Evolutionary conservation across 23 red algal species (phyloP), one percentile per base, ranked within the genome.

Genomic region (Gracilaria vermiculophylla): DNA sequence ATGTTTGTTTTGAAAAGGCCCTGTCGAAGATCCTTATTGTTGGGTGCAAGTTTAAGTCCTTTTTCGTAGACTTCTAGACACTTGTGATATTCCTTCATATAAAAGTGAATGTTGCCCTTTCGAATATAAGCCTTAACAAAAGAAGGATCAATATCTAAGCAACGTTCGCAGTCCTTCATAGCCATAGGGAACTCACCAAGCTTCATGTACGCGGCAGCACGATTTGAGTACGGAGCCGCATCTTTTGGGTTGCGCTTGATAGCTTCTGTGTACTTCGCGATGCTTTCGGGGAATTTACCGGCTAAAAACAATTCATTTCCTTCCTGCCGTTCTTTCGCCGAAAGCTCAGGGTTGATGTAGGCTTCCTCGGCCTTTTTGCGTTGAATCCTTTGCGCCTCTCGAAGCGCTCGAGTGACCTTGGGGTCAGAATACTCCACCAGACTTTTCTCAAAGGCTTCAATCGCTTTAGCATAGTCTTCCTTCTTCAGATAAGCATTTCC

Each of bases 51-150:
- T 76, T 95, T 88, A 33, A 99, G 69, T 44, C 93, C 97, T 54
- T 93, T 91, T 69, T 99, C 82, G 80, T 99, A 99, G 9, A 94
- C 90, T 29, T 92, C 90, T 72, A 99, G 77, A 34, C 88, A 93
- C 79, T 95, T 95, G 82, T 99, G 97, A 65, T 93, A 99, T 73
- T 99, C 97, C 80, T 99, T 99, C 97, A 99, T 95, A 74, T 83
- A 89, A 53, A 95, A 95, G 70, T 99, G 97, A 53, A 94, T 92
- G 17, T 82, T 81, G 45, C 92, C 97, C 84, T 99, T 99, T 62
- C 97, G 86, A 42, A 92, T 86, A 45, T 95, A 99, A 24, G 97
- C 97, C 57, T 92, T 91, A 27, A 94, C 76, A 86, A 91, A 99
- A 27, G 93, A 90, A 16, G 81, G 81, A 78, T 99, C 97, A 57